phyloP scores from a whole-genome alignment of 352 stramenopile species.

The Phytopythium boreale region DNA sequence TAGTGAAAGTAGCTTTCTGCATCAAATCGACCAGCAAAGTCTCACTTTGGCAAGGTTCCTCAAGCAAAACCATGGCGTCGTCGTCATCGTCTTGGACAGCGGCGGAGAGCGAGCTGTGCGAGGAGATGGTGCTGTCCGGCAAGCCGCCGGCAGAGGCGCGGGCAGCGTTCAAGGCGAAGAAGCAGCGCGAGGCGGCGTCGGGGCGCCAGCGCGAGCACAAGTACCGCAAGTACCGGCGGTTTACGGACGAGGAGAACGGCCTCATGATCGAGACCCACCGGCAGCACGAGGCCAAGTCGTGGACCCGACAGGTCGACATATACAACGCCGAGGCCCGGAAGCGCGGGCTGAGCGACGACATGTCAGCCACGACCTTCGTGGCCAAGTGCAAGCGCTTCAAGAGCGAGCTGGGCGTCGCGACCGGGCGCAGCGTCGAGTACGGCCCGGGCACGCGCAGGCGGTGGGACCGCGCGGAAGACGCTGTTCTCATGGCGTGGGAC shows the following conservation, averaged over 20 bases:
- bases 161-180: neutral
- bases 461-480: neutral
- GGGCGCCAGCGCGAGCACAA: neutral
- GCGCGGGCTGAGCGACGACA: neutral
- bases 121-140: neutral
- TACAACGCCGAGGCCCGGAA: conserved; percentile 1
- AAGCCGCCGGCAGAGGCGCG: neutral
- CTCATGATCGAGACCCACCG: neutral
- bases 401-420: neutral
- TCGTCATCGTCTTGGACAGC: neutral
- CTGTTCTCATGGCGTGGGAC: neutral
- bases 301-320: neutral
- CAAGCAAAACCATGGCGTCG: too few species aligned
- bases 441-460: neutral
- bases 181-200: too few species aligned
- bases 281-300: neutral
- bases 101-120: neutral
- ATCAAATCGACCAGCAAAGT: neutral
- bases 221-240: neutral
- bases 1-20: neutral
- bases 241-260: neutral
- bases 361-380: neutral
- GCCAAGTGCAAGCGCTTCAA: neutral
- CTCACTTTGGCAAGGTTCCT: neutral
- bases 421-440: neutral